Evolutionary conservation across 2,329 filamentous ascomycete genomes (phyloP).

Genomic region (Epichloe sibirici): DNA sequence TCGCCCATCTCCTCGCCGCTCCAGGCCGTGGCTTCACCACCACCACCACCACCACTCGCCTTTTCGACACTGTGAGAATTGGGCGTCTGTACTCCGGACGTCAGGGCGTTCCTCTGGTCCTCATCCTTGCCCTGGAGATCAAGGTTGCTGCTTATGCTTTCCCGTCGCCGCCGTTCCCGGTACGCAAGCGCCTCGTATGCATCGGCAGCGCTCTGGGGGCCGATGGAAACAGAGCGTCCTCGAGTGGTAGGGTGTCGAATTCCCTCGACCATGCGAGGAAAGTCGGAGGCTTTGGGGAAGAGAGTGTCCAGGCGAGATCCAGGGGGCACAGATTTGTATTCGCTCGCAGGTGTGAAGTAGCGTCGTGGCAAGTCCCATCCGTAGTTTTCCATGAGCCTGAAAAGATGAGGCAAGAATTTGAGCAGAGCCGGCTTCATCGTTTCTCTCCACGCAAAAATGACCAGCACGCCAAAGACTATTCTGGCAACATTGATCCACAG

Average conservation of each 20-base stretch:
- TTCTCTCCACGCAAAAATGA: conserved; percentile 84
- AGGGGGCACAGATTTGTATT: conserved; percentile 73
- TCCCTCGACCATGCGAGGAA: conserved; percentile 69
- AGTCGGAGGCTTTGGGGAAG: conserved; percentile 77
- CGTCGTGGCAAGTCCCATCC: conserved; percentile 73
- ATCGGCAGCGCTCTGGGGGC: conserved; percentile 90
- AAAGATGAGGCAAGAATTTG: conserved; percentile 68
- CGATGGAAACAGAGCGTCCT: conserved; percentile 74
- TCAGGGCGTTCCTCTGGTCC: conserved; percentile 26
- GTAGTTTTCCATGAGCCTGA: conserved; percentile 69
- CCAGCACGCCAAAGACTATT: conserved; percentile 65
- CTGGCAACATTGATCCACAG: conserved; percentile 51
- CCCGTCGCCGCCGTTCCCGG: conserved; percentile 51
- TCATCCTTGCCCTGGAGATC: conserved; percentile 29
- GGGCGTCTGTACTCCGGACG: conserved; percentile 33
- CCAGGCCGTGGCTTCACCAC: conserved; percentile 43
- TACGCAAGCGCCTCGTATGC: conserved; percentile 93
- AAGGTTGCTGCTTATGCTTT: conserved; percentile 38
- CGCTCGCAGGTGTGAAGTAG: conserved; percentile 81
- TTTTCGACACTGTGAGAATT: conserved; percentile 53
- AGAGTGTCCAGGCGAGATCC: conserved; percentile 68
- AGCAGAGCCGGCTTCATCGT: conserved; percentile 77
- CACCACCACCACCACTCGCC: conserved; percentile 68
- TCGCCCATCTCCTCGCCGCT: conserved; percentile 1
- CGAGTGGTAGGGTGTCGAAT: conserved; percentile 62